These are phyloP conservation scores for Carex scoparia DNA, from an alignment of 176 grass and related monocot species.

Conservation along the genomic window DNA sequence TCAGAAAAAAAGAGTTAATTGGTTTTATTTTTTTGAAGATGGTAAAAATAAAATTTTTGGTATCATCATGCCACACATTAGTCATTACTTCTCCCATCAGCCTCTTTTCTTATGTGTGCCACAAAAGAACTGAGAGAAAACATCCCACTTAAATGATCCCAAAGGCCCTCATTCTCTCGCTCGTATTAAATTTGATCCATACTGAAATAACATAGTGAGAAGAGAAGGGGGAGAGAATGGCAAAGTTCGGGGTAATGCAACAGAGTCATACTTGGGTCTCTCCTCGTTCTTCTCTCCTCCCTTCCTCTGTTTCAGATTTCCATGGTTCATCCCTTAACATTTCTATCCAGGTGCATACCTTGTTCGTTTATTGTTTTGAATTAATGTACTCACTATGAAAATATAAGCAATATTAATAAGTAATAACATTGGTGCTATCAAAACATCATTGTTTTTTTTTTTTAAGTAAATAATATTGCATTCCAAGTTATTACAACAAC, in stretches of 20 bases:
- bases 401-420: not conserved
- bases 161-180: not conserved
- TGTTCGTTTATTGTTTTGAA: not conserved
- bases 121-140: conserved; percentile 12
- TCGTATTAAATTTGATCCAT: conserved; percentile 23
- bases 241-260: conserved; percentile 24
- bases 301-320: conserved; percentile 66
- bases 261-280: conserved; percentile 21
- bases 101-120: not conserved
- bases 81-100: not conserved
- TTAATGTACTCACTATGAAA: not conserved
- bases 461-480: not conserved
- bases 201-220: not conserved
- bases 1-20: too few species aligned
- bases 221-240: conserved; percentile 12
- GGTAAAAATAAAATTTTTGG: too few species aligned
- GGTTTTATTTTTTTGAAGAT: too few species aligned
- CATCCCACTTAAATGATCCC: conserved; percentile 1
- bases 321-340: conserved; percentile 38
- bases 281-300: conserved; percentile 39
- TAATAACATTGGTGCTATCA: not conserved
- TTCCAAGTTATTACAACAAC: not conserved
- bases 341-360: conserved; percentile 43
- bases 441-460: not conserved
- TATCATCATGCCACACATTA: not conserved